Percentiles rank a stretch among this genome's conserved stretches.
These are phyloP conservation scores for Xenosphaeropsis pyriputrescens DNA, from an alignment of 2,329 filamentous ascomycete genomes.

Conservation along the genomic window DNA sequence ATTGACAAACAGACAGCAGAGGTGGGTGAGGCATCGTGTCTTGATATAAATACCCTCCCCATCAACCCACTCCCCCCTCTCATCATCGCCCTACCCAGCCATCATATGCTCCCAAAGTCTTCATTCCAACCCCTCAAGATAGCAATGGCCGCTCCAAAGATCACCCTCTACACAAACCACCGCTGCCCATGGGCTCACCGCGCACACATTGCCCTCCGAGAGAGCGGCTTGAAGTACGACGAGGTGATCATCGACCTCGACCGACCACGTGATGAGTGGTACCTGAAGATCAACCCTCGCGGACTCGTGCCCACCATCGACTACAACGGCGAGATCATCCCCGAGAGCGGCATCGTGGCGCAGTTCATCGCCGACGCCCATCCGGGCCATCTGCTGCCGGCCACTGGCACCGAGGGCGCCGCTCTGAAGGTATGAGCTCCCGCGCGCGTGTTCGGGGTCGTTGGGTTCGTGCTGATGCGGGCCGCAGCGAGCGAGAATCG, in stretches of 20 bases:
- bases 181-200: conserved; percentile 63
- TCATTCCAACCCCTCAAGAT: too few relatives aligned
- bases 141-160: conserved; percentile 13
- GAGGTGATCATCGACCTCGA: conserved; percentile 60
- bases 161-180: conserved; percentile 59
- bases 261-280: conserved; percentile 55
- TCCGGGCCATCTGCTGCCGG: conserved; percentile 51
- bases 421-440: conserved; percentile 30
- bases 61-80: too few relatives aligned
- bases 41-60: too few relatives aligned
- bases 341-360: conserved; percentile 59
- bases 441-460: not conserved
- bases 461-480: too few relatives aligned
- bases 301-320: conserved; percentile 61
- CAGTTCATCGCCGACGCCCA: conserved; percentile 57
- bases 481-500: conserved; percentile 44
- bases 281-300: conserved; percentile 64
- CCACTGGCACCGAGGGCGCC: conserved; percentile 31
- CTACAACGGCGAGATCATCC: conserved; percentile 53
- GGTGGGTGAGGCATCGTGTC: too few relatives aligned
- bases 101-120: too few relatives aligned
- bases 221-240: conserved; percentile 50
- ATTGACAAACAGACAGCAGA: too few relatives aligned
- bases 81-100: too few relatives aligned
- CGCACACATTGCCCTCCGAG: conserved; percentile 55